Evolutionary conservation across 805 yeast species (phyloP), one percentile per base, ranked within the genome.

Genomic region (Tetrapisispora pingtungensis): DNA sequence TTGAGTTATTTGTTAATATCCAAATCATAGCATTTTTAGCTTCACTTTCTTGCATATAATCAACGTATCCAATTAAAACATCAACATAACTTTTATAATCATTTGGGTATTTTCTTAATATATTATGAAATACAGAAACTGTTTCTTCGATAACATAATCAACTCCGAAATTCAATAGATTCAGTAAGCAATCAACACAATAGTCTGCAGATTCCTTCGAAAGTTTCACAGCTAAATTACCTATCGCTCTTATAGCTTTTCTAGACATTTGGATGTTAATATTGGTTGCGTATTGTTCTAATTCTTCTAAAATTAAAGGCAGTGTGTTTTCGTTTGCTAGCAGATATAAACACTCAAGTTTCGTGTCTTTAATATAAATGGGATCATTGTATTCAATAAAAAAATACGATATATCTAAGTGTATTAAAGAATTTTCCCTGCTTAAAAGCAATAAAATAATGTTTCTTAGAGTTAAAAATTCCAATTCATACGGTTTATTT

Each of bases 321-420:
- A 82, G 69, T 53, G 84, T 84, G 10, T 61, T 50, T 43, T 77
- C 79, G 55, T 78, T 74, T 1, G 97, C 94, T 39, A 90, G 67
- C 32, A 86, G 67, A 53, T 84, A 85, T 19, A 90, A 78, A 46
- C 93, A 82, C 58, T 90, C 97, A 37, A 90, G 68, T 57, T 90
- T 90, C 5, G 96, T 84, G 54, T 87, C 90, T 60, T 88, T 86
- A 57, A 90, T 79, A 59, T 85, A 90, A 19, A 84, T 77, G 1
- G 95, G 93, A 59, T 89, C 96, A 59, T 84, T 82, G 54, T 77
- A 84, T 47, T 78, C 79, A 64, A 93, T 81, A 63, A 86, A 88
- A 58, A 89, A 86, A 65, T 78, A 75, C 43, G 78, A 75, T n/a
- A 85, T 86, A 49, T 84, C 93, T 43, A 84, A 68, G 22, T 49